Evolutionary conservation across 495 filamentous ascomycete genomes (phyloP).

Genomic region (Penicillium parvum): DNA sequence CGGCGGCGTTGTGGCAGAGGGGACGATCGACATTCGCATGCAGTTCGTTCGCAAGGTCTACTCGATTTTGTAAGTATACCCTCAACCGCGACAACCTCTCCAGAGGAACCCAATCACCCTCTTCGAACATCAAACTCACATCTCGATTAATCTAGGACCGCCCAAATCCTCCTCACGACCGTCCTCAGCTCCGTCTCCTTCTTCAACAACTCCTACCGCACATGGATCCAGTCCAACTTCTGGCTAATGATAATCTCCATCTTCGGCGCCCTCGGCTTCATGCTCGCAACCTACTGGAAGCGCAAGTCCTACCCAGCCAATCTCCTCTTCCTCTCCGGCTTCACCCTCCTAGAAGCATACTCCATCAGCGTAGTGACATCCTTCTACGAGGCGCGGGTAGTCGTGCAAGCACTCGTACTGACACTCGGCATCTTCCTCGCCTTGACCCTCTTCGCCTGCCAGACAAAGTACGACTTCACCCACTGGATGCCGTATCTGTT

Average conservation of each 20-base stretch:
- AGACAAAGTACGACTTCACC: slow-evolving; percentile 98
- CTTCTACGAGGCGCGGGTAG: slow-evolving; percentile 75
- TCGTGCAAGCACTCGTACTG: slow-evolving; percentile 84
- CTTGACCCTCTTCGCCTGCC: slow-evolving; percentile 91
- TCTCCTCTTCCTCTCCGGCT: slow-evolving; percentile 83
- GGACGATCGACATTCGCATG: slow-evolving; percentile 91
- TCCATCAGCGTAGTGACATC: slow-evolving; percentile 85
- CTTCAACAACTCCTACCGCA: slow-evolving; percentile 71
- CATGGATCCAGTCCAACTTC: slow-evolving; percentile 79
- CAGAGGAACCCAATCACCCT: no score
- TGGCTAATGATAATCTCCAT: slow-evolving; percentile 84
- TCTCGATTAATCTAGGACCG: slow-evolving; percentile 50
- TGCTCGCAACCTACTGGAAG: slow-evolving; percentile 94
- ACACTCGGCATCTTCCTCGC: slow-evolving; percentile 92
- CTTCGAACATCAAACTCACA: slow-evolving; percentile 5
- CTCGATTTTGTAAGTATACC: slow-evolving; percentile 64
- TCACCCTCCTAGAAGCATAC: slow-evolving; percentile 93
- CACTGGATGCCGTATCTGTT: slow-evolving; percentile 94
- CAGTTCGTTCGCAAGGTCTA: slow-evolving; percentile 96
- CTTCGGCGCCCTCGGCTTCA: slow-evolving; percentile 73
- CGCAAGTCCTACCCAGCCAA: slow-evolving; percentile 95
- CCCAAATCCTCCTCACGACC: slow-evolving; percentile 82
- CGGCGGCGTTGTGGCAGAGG: slow-evolving; percentile 86
- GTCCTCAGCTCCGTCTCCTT: slow-evolving; percentile 78
- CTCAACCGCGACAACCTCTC: background rate